Percentiles rank a stretch among this genome's conserved stretches.
Evolutionary conservation across 257 asterid genomes (phyloP).

Genomic region (Voacanga thouarsii): DNA sequence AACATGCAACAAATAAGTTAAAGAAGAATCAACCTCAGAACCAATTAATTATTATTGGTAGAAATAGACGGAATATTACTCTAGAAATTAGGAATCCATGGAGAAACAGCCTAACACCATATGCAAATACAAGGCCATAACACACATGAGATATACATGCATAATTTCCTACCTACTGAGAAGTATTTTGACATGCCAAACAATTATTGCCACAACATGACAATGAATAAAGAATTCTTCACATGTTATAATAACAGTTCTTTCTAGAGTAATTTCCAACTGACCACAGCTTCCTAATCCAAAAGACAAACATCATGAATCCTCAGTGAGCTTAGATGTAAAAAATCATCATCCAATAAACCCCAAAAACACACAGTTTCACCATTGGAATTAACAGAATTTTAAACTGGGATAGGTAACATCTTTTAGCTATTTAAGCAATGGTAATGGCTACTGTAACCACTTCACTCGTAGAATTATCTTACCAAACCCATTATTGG

Average conservation of each 20-base stretch:
- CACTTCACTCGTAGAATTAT: not conserved
- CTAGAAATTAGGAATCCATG: not conserved
- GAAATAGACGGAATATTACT: not conserved
- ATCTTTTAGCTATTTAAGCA: not conserved
- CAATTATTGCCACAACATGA: not conserved
- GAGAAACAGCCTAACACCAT: not conserved
- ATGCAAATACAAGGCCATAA: not conserved
- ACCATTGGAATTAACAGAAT: not conserved
- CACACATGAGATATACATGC: not conserved
- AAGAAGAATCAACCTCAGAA: not conserved
- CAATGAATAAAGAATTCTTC: not conserved
- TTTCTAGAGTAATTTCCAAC: not conserved
- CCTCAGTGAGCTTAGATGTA: not conserved
- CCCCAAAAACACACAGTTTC: not conserved
- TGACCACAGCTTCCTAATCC: too few species aligned
- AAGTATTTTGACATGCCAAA: not conserved
- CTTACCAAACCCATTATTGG: not conserved
- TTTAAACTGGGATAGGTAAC: not conserved
- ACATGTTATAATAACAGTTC: not conserved
- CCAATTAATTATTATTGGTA: not conserved
- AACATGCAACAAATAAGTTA: not conserved
- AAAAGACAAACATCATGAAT: too few species aligned
- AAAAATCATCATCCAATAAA: not conserved
- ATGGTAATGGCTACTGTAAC: not conserved
- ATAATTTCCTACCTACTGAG: not conserved